Conservation (phyloP, 768 basidiomycete species). For the Cystofilobasidium macerans region DNA sequence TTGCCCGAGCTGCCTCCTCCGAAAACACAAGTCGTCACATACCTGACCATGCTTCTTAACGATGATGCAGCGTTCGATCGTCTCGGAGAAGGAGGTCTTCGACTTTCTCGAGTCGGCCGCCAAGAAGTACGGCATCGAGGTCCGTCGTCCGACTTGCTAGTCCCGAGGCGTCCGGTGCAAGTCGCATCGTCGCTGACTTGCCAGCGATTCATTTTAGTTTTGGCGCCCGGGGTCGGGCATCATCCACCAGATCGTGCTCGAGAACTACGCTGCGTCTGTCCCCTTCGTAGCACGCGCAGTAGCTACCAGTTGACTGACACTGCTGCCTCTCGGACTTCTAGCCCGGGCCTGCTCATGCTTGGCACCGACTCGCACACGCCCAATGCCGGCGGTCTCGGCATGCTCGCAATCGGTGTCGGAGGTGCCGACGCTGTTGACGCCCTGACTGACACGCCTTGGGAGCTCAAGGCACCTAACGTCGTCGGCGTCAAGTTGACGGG, state of each 20-base stretch:
- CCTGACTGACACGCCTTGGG: constrained; percentile 97
- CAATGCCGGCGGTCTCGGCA: constrained; percentile 90
- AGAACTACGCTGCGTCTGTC: constrained; percentile 93
- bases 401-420: constrained; percentile 97
- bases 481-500: constrained; percentile 80
- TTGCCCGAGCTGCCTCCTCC: background rate
- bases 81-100: constrained; percentile 89
- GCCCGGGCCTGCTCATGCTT: constrained; percentile 25
- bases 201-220: constrained; percentile 42
- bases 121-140: constrained; percentile 60
- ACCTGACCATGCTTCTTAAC: background rate
- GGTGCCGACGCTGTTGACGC: constrained; percentile 98
- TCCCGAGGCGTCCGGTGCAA: too few species aligned
- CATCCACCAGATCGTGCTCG: constrained; percentile 92
- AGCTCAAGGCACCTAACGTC: constrained; percentile 79
- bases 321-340: constrained; percentile 8
- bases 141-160: background rate
- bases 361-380: constrained; percentile 86
- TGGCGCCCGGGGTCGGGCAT: constrained; percentile 79
- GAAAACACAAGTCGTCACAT: background rate
- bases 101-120: constrained; percentile 91
- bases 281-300: too few species aligned
- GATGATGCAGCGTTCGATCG: constrained; percentile 64
- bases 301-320: background rate
- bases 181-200: too few species aligned